Evolutionary conservation across 1,284 basidiomycete genomes (phyloP).

Genomic region (Apiotrichum porosum): DNA sequence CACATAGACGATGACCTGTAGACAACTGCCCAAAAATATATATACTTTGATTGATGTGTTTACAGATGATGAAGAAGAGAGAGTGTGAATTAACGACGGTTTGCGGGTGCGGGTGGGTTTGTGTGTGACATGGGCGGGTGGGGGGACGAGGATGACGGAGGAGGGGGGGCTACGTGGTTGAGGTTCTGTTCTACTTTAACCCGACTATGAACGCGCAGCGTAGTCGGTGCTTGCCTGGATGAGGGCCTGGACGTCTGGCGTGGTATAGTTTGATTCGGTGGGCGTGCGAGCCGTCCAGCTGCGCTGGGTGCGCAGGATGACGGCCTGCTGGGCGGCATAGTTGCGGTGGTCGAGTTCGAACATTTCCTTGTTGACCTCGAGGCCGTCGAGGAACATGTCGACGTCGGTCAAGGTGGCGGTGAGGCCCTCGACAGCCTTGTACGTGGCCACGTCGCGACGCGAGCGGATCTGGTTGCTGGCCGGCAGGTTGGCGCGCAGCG

Average conservation of each 20-base stretch:
- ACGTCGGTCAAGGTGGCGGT: conserved; percentile 78
- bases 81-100: too few species aligned
- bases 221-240: conserved; percentile 33
- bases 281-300: conserved; percentile 82
- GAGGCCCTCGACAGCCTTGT: conserved; percentile 68
- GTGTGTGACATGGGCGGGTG: too few species aligned
- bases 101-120: too few species aligned
- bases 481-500: conserved; percentile 55
- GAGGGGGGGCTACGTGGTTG: too few species aligned
- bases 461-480: conserved; percentile 51
- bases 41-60: too few species aligned
- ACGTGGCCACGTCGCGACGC: conserved; percentile 66
- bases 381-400: conserved; percentile 72
- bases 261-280: conserved; percentile 83
- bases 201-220: conserved; percentile 4
- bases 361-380: conserved; percentile 81
- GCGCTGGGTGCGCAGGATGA: conserved; percentile 87
- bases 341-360: conserved; percentile 86
- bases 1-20: too few species aligned
- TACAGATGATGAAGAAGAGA: too few species aligned
- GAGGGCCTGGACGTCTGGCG: conserved; percentile 43
- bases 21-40: too few species aligned
- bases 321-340: conserved; percentile 89
- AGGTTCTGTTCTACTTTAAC: too few species aligned
- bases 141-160: too few species aligned